Base-by-base conservation (phyloP, 176 grass and related monocot species). In the Saccharum officinarum region DNA sequence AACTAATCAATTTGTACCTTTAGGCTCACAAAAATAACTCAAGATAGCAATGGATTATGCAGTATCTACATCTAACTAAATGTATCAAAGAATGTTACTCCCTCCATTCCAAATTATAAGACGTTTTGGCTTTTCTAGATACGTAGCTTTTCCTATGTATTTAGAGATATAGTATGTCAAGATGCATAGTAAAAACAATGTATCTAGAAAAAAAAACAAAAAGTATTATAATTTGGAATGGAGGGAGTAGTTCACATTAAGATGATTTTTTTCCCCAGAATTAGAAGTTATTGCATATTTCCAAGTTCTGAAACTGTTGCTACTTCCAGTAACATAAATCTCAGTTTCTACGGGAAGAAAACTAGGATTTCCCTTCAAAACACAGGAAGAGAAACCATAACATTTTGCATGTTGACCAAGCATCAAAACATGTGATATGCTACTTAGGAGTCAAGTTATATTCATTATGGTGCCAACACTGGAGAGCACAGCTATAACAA, bases 291-390 rank as follows among this genome's bases (percentile, higher is more conserved):
- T 61, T 57, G 17, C 17, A 22, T 34, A 25, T 69, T 13, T 12
- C 37, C 72, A 73, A 67, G 22, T 75, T 84, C 44, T 16, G 28
- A 28, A 13, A 60, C 2, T 59, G 9, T 42, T 66, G 22, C 42
- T 66, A 66, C n/a, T 79, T 57, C 13, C 57, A 59, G 16, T 73
- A 68, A 84, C 23, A 31, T 79, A 73, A 71, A 83, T 83, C 25
- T 44, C 5, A 71, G 52, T 77, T 73, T 67, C 45, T 67, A 65
- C 4, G 11, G 12, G 16, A 72, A 47, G 15, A 50, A 65, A 83
- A 69, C 63, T 83, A 87, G 10, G 31, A 46, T 40, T 39, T 36
- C 20, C 11, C 4, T 46, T 25, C 39, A 45, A 30, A 36, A 69
- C 20, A 14, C 12, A 73, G 25, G 77, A n/a, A 80, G 38, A 80